Conservation (phyloP, 345 rosid genomes). For the Eucalyptus curtisii region DNA sequence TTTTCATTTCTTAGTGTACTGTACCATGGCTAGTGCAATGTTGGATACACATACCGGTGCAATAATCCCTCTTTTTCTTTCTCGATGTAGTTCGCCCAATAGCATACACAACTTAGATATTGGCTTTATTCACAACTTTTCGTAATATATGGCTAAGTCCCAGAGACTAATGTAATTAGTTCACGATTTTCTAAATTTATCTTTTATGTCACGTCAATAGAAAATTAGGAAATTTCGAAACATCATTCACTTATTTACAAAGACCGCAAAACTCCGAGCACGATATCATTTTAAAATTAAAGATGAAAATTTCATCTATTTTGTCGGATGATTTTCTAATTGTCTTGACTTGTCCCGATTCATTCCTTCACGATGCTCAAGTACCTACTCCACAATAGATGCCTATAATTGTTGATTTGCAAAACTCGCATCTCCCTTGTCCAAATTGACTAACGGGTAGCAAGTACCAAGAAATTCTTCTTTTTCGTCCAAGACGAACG, state of each 20-base stretch:
- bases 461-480: not conserved
- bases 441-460: not conserved
- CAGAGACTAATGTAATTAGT: not conserved
- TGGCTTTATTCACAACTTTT: not conserved
- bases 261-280: not conserved
- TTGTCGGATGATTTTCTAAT: not conserved
- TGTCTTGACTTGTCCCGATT: not conserved
- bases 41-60: accelerated
- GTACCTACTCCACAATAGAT: not conserved
- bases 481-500: not conserved
- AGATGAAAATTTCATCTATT: not conserved
- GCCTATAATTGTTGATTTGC: not conserved
- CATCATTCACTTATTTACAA: not conserved
- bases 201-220: not conserved
- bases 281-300: not conserved
- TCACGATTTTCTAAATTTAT: accelerated
- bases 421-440: not conserved
- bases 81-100: not conserved
- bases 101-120: not conserved
- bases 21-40: accelerated
- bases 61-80: not conserved
- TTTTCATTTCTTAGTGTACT: not conserved
- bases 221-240: not conserved
- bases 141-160: not conserved
- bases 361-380: not conserved